Conservation (phyloP, 129 eudicot species). For the Chrysanthemum makinoi region DNA sequence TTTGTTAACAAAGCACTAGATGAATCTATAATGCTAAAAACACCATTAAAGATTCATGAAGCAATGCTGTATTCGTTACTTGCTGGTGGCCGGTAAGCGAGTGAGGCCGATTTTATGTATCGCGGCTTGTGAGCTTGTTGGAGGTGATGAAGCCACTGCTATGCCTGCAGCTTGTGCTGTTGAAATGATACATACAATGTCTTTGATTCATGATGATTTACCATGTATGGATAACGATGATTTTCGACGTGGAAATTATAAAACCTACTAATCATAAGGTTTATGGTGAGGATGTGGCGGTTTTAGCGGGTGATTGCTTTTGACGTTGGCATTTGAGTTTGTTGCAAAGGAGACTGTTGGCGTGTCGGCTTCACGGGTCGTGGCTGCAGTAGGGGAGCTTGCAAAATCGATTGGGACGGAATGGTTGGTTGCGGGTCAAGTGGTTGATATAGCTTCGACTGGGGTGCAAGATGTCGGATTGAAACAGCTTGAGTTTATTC, state of each 20-base stretch:
- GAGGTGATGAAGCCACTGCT: slow-evolving; percentile 50
- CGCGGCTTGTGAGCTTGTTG: slow-evolving; percentile 79
- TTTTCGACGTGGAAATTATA: slow-evolving; percentile 68
- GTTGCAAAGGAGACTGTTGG: slow-evolving; percentile 46
- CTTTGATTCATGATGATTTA: slow-evolving; percentile 70
- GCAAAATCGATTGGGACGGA: slow-evolving; percentile 67
- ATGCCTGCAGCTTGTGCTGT: slow-evolving; percentile 77
- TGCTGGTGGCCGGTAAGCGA: slow-evolving; percentile 71
- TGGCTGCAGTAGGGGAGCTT: slow-evolving; percentile 54
- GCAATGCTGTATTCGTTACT: slow-evolving; percentile 67
- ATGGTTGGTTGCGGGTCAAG: slow-evolving; percentile 79
- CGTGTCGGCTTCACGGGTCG: slow-evolving; percentile 38
- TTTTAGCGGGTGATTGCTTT: slow-evolving; percentile 62
- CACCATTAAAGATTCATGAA: slow-evolving; percentile 58
- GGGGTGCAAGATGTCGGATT: slow-evolving; percentile 46
- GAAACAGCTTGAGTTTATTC: slow-evolving; percentile 63
- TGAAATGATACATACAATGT: slow-evolving; percentile 82
- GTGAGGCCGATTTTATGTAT: slow-evolving; percentile 65
- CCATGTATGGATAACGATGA: slow-evolving; percentile 86
- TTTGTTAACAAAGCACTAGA: slow-evolving; percentile 54
- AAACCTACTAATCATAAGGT: slow-evolving; percentile 70
- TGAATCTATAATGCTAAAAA: slow-evolving; percentile 44
- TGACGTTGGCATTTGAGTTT: slow-evolving; percentile 58
- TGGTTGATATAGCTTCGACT: slow-evolving; percentile 56
- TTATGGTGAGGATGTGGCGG: slow-evolving; percentile 73